Evolutionary conservation across 106 monocot species (phyloP).

Genomic region (Dactylorhiza incarnata): DNA sequence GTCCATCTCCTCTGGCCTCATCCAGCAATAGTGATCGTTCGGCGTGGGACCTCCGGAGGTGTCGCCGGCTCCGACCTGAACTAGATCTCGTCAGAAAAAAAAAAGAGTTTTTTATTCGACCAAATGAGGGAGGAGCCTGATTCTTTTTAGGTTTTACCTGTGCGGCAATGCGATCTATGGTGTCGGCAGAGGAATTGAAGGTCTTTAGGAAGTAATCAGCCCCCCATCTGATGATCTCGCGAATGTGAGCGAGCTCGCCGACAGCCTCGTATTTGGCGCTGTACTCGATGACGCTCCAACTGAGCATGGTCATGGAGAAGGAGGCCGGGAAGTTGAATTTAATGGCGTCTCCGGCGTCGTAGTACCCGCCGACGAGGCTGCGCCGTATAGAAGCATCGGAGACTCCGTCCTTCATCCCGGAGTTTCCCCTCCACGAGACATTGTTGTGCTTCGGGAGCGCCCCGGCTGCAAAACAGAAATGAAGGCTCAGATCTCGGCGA

Average conservation of each 20-base stretch:
- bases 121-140: background rate
- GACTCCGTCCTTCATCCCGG: slow-evolving; percentile 83
- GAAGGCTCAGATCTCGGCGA: background rate
- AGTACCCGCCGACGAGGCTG: slow-evolving; percentile 72
- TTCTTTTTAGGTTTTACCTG: slow-evolving; percentile 36
- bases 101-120: background rate
- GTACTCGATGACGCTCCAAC: slow-evolving; percentile 97
- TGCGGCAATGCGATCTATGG: slow-evolving; percentile 52
- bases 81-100: background rate
- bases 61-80: slow-evolving; percentile 60
- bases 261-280: slow-evolving; percentile 71
- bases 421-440: slow-evolving; percentile 82
- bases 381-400: slow-evolving; percentile 35
- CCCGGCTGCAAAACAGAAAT: slow-evolving; percentile 51
- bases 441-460: slow-evolving; percentile 75
- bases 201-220: slow-evolving; percentile 79
- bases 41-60: slow-evolving; percentile 37
- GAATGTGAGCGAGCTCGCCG: slow-evolving; percentile 68
- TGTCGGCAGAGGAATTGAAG: slow-evolving; percentile 79
- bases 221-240: slow-evolving; percentile 84
- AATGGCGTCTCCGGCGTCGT: slow-evolving; percentile 83
- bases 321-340: slow-evolving; percentile 88
- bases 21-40: slow-evolving; percentile 91
- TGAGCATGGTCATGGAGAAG: slow-evolving; percentile 82
- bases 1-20: slow-evolving; percentile 78